Conservation (phyloP, 208 protist genomes). For the Trichomonas tenax region DNA sequence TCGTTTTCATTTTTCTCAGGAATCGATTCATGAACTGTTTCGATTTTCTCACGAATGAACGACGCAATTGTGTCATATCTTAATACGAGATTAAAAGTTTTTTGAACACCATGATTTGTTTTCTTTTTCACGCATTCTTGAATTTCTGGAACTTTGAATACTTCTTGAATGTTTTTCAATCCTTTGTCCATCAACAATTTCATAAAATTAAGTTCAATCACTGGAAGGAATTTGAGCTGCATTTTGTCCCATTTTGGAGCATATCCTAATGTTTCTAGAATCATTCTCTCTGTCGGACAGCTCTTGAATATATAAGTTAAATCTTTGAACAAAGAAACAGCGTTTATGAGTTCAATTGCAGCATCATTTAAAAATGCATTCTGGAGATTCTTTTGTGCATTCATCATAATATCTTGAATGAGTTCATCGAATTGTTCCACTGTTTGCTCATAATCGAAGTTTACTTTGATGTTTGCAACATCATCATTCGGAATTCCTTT, state of each 20-base stretch:
- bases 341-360: not conserved
- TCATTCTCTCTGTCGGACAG: not conserved
- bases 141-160: not conserved
- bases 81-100: no score
- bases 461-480: not conserved
- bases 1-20: no score
- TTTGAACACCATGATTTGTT: no score
- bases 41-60: no score
- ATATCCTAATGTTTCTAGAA: not conserved
- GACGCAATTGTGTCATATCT: no score
- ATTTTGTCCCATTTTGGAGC: not conserved
- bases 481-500: not conserved
- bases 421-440: not conserved
- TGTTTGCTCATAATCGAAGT: not conserved
- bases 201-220: not conserved
- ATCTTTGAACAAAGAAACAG: not conserved
- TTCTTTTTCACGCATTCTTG: not conserved
- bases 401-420: not conserved
- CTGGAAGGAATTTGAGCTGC: not conserved
- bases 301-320: not conserved
- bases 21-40: no score
- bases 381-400: not conserved
- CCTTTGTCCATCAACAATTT: not conserved
- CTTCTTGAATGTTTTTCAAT: not conserved
- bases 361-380: not conserved